These are phyloP conservation scores for Niveomyces coronatus DNA, from an alignment of 2,329 filamentous ascomycete species.

Conservation along the genomic window DNA sequence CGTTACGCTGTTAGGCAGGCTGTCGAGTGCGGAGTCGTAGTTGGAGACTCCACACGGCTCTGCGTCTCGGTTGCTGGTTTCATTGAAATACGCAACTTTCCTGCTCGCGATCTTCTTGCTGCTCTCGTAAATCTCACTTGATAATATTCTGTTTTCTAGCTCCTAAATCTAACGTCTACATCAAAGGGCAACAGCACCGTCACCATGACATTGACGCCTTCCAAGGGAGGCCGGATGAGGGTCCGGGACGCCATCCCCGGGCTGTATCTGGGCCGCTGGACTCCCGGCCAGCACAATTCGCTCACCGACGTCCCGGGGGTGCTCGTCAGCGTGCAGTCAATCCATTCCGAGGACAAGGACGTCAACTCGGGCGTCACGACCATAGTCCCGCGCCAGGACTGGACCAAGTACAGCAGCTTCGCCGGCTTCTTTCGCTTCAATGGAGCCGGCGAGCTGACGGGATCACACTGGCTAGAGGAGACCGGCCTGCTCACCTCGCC, in stretches of 20 bases:
- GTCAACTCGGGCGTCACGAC: conserved; percentile 41
- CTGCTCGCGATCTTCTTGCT: no score
- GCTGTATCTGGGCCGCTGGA: conserved; percentile 32
- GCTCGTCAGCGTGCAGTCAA: conserved; percentile 34
- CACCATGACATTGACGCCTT: no score
- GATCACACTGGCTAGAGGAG: conserved; percentile 51
- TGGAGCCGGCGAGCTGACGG: conserved; percentile 52
- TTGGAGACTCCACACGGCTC: no score
- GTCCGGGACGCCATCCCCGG: conserved; percentile 34
- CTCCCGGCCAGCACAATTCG: conserved; percentile 35
- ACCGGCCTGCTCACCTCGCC: conserved; percentile 49
- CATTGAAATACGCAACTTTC: no score
- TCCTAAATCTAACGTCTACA: no score
- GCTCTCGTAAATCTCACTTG: no score
- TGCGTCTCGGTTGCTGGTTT: no score
- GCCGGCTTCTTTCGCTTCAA: conserved; percentile 52
- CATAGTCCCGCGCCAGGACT: conserved; percentile 35
- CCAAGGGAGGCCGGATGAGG: neutral
- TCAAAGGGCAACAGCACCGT: no score
- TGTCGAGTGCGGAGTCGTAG: no score
- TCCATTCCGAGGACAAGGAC: conserved; percentile 22
- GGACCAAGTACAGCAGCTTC: conserved; percentile 34
- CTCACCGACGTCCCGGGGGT: conserved; percentile 42
- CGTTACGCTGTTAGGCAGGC: no score
- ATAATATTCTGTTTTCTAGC: no score